phyloP scores from a whole-genome alignment of 2,329 filamentous ascomycete genomes.

The Beauveria scarabaeidicola region DNA sequence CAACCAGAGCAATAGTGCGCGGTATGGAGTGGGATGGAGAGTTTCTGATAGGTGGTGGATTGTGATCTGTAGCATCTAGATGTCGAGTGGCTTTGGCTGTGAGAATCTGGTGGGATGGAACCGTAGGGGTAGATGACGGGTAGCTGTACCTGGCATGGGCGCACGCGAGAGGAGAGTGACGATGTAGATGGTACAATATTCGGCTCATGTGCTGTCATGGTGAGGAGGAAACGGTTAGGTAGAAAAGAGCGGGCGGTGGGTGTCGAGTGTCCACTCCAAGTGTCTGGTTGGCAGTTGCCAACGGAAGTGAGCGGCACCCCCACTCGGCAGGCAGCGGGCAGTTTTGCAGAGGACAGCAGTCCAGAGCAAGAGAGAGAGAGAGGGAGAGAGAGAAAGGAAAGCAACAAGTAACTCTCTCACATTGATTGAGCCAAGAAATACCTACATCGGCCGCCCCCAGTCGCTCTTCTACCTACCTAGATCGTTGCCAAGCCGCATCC shows the following conservation, averaged over 20 bases:
- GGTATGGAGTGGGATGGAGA: neutral
- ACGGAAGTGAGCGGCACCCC: neutral
- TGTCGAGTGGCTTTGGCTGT: neutral
- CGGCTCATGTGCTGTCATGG: neutral
- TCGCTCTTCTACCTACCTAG: constrained; percentile 12
- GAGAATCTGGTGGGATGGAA: neutral
- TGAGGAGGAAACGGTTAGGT: too few relatives aligned
- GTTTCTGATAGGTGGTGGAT: neutral
- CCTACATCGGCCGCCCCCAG: neutral
- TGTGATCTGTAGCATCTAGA: constrained; percentile 4
- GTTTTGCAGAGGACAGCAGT: too few relatives aligned
- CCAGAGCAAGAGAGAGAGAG: neutral
- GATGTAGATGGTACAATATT: neutral
- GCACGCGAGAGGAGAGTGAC: neutral
- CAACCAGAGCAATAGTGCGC: too few relatives aligned
- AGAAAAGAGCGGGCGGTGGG: neutral
- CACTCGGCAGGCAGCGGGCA: neutral
- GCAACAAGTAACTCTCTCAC: too few relatives aligned
- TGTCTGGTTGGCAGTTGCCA: neutral
- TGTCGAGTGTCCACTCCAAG: neutral
- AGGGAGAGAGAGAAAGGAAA: neutral
- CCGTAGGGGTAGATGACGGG: neutral
- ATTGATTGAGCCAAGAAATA: too few relatives aligned
- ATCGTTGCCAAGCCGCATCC: constrained; percentile 15
- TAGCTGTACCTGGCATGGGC: neutral